phyloP scores from a whole-genome alignment of 768 basidiomycete species.

The Sarcomyxa edulis region DNA sequence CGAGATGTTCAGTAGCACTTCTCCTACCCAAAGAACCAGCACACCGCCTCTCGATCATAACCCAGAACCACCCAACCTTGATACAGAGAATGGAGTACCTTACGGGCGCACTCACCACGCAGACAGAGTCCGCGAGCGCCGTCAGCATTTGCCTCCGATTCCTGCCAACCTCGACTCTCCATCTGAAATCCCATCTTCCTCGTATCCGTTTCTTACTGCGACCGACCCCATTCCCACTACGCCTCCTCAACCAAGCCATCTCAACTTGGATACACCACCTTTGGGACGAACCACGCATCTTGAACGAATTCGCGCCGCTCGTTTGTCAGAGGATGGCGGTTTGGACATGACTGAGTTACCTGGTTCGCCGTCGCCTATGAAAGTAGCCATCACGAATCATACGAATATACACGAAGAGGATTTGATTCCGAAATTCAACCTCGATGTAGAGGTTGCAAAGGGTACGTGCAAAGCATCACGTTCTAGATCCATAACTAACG shows the following conservation, averaged over 20 bases:
- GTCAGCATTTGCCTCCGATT: too few species aligned
- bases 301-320: conserved; percentile 23
- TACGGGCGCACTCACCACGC: conserved; percentile 61
- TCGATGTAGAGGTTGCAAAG: conserved; percentile 11
- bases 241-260: conserved; percentile 13
- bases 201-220: conserved; percentile 37
- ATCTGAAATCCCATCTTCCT: too few species aligned
- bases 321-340: conserved; percentile 20
- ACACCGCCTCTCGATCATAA: background rate
- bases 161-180: too few species aligned
- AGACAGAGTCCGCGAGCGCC: too few species aligned
- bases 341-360: conserved; percentile 26
- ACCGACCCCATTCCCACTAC: conserved; percentile 10
- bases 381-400: conserved; percentile 12
- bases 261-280: conserved; percentile 18
- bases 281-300: conserved; percentile 29
- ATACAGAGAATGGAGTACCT: conserved; percentile 59
- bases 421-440: conserved; percentile 26
- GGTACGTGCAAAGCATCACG: too few species aligned
- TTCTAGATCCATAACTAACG: too few species aligned
- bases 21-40: conserved; percentile 9
- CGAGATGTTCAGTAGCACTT: conserved; percentile 37
- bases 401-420: conserved; percentile 15
- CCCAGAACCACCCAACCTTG: conserved; percentile 47
- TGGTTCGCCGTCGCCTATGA: conserved; percentile 32